These are phyloP conservation scores for Sungouiella thailandica DNA, from an alignment of 805 yeast genomes.

Conservation along the genomic window DNA sequence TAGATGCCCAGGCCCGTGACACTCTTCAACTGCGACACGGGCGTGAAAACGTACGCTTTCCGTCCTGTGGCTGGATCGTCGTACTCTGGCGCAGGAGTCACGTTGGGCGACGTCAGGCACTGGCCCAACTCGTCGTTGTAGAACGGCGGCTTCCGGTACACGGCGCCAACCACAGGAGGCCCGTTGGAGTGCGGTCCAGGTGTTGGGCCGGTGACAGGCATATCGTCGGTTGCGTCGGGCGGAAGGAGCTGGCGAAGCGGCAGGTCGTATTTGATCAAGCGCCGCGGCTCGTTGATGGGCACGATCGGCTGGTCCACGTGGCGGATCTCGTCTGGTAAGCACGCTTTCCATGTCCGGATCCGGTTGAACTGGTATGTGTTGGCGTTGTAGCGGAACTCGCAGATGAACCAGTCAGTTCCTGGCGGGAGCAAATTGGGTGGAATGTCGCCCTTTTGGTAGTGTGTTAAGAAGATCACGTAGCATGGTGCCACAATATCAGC, in stretches of 20 bases:
- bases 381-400: slow-evolving; percentile 93
- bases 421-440: slow-evolving; percentile 53
- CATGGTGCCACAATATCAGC: slow-evolving; percentile 91
- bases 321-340: slow-evolving; percentile 94
- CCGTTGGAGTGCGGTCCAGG: slow-evolving; percentile 74
- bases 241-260: slow-evolving; percentile 79
- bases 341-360: slow-evolving; percentile 97
- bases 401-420: slow-evolving; percentile 83
- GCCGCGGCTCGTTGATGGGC: slow-evolving; percentile 62
- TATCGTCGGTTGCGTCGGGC: slow-evolving; percentile 63
- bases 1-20: slow-evolving; percentile 13
- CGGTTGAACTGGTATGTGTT: slow-evolving; percentile 85
- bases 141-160: slow-evolving; percentile 70
- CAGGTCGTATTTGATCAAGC: slow-evolving; percentile 71
- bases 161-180: slow-evolving; percentile 93
- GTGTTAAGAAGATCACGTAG: slow-evolving; percentile 89
- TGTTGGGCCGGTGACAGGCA: slow-evolving; percentile 78
- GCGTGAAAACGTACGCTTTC: slow-evolving; percentile 40
- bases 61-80: slow-evolving; percentile 33
- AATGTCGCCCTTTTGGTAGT: slow-evolving; percentile 93
- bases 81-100: slow-evolving; percentile 33
- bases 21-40: slow-evolving; percentile 39
- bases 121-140: slow-evolving; percentile 82
- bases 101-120: slow-evolving; percentile 43
- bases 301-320: slow-evolving; percentile 70